A percentile compares a stretch with the other conserved stretches of the same genome.
These are phyloP conservation scores for Penicillium bialowiezense DNA, from an alignment of 495 filamentous ascomycete species.

Conservation along the genomic window DNA sequence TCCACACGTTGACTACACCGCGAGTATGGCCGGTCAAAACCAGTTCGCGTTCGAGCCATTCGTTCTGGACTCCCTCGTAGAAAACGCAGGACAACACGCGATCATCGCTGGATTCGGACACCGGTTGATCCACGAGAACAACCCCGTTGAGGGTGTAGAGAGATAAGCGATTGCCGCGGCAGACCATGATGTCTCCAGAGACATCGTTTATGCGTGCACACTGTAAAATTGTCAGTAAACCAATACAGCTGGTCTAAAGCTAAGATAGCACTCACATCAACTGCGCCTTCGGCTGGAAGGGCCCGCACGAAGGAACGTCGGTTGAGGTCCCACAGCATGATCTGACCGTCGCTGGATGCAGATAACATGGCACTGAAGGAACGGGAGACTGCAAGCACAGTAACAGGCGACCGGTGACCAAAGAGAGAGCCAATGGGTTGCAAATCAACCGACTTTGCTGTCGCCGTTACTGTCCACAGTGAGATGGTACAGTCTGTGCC, in stretches of 20 bases:
- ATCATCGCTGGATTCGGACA: conserved; percentile 71
- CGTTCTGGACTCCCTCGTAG: conserved; percentile 88
- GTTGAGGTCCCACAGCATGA: conserved; percentile 93
- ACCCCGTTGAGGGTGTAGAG: conserved; percentile 91
- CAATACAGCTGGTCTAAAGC: background rate
- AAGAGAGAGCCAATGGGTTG: conserved; percentile 79
- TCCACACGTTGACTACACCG: conserved; percentile 79
- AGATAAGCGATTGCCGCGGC: conserved; percentile 65
- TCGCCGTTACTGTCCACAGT: conserved; percentile 67
- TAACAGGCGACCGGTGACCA: conserved; percentile 81
- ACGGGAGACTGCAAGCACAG: conserved; percentile 75
- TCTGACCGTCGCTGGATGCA: conserved; percentile 73
- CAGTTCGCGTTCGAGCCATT: conserved; percentile 86
- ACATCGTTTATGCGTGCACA: conserved; percentile 87
- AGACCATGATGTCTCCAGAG: conserved; percentile 82
- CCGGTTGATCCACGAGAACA: conserved; percentile 72
- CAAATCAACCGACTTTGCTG: conserved; percentile 70
- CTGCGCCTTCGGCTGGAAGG: conserved; percentile 52
- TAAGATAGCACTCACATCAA: conserved; percentile 44
- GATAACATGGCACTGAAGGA: conserved; percentile 85
- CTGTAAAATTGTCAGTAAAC: conserved; percentile 41
- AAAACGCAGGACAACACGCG: conserved; percentile 78
- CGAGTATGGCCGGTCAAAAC: conserved; percentile 84
- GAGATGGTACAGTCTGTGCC: conserved; percentile 89
- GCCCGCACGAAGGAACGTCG: conserved; percentile 79